A percentile compares a stretch with the other conserved stretches of the same genome.
Evolutionary conservation across 257 asterid species (phyloP).

Genomic region (Rehmannia glutinosa): DNA sequence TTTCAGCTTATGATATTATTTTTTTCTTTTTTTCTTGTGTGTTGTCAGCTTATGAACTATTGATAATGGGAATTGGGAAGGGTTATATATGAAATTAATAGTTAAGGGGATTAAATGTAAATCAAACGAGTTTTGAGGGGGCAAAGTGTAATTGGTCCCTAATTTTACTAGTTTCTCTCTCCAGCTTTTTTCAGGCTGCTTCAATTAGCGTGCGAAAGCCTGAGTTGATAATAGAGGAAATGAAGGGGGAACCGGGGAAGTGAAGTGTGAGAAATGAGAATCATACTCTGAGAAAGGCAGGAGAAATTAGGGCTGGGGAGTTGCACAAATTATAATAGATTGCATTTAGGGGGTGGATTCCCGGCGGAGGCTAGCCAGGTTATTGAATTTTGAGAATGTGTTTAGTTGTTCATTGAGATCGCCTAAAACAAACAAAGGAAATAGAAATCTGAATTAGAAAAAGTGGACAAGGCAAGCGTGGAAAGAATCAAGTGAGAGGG

Average conservation of each 20-base stretch:
- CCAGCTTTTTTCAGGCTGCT: not conserved
- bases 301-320: not conserved
- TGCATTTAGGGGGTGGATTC: constrained; percentile 13
- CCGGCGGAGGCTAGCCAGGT: constrained; percentile 20
- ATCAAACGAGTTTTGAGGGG: not conserved
- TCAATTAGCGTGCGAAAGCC: constrained; percentile 1
- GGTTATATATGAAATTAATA: not conserved
- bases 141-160: constrained; percentile 14
- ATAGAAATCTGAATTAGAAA: not conserved
- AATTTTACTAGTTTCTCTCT: constrained; percentile 21
- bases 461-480: constrained; percentile 20
- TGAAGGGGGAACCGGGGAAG: not conserved
- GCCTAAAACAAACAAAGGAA: not conserved
- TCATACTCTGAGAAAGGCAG: constrained; percentile 1
- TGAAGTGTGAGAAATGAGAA: constrained; percentile 1
- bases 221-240: not conserved
- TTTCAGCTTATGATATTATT: no score
- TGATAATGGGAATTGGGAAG: no score
- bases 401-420: constrained; percentile 24
- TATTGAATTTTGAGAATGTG: constrained; percentile 26
- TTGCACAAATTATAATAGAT: constrained; percentile 12
- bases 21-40: no score
- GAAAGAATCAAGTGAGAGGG: not conserved
- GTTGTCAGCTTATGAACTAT: no score
- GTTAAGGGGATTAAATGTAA: not conserved